Conservation (phyloP, 108 stramenopile species). For the Fragilaria radians region DNA sequence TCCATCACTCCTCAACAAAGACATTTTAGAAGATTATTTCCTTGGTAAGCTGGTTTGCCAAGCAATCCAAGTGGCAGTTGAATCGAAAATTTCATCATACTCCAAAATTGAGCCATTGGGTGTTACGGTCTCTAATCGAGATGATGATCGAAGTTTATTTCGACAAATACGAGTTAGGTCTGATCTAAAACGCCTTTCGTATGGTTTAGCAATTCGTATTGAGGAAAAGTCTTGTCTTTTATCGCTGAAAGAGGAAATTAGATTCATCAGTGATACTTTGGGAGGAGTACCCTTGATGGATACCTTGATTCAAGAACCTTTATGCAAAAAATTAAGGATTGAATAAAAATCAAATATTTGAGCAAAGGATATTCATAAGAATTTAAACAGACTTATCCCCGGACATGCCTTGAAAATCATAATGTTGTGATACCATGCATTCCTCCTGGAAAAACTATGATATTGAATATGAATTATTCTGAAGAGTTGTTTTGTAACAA, state of each 20-base stretch:
- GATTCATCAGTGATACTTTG: slow-evolving; percentile 3
- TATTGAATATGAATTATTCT: too few relatives aligned
- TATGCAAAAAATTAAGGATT: too few relatives aligned
- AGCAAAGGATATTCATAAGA: too few relatives aligned
- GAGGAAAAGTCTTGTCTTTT: slow-evolving; percentile 41
- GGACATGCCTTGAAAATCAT: too few relatives aligned
- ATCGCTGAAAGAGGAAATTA: slow-evolving; percentile 17
- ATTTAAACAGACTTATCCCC: too few relatives aligned
- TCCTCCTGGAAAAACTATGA: too few relatives aligned
- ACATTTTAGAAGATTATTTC: slow-evolving; percentile 54
- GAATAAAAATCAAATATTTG: too few relatives aligned
- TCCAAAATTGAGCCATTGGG: slow-evolving; percentile 4
- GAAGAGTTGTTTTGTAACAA: too few relatives aligned
- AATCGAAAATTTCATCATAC: slow-evolving; percentile 23
- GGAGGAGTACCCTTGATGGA: neutral
- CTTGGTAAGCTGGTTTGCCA: slow-evolving; percentile 58
- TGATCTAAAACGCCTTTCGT: slow-evolving; percentile 28
- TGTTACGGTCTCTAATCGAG: neutral
- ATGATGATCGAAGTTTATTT: slow-evolving; percentile 8
- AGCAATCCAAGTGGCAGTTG: slow-evolving; percentile 35
- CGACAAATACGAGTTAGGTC: slow-evolving; percentile 8
- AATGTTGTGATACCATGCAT: too few relatives aligned
- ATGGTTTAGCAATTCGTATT: slow-evolving; percentile 39
- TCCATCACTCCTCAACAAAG: slow-evolving; percentile 17
- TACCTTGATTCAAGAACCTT: too few relatives aligned